Conservation (phyloP, 768 basidiomycete genomes). For the Hygrophorus russula region DNA sequence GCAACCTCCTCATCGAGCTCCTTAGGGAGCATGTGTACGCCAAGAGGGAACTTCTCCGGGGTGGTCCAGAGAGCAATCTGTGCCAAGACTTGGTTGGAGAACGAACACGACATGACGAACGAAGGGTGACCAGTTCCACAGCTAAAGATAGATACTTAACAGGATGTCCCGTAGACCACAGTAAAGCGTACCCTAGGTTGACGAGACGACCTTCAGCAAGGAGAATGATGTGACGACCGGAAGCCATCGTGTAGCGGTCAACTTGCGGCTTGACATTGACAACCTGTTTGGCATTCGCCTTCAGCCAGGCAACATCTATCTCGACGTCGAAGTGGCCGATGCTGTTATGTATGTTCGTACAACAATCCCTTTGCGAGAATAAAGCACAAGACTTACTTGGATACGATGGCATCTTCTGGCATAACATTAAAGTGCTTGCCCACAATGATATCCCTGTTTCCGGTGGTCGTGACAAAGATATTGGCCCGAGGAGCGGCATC, state of each 20-base stretch:
- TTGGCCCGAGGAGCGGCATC: slow-evolving; percentile 84
- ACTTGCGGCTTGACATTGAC: slow-evolving; percentile 99
- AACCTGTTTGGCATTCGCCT: slow-evolving; percentile 73
- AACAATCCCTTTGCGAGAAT: neutral
- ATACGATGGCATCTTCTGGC: slow-evolving; percentile 98
- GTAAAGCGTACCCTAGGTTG: slow-evolving; percentile 71
- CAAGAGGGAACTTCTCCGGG: slow-evolving; percentile 85
- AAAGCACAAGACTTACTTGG: slow-evolving; percentile 54
- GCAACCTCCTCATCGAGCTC: slow-evolving; percentile 99
- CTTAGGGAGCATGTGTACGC: slow-evolving; percentile 98
- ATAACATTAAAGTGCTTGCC: slow-evolving; percentile 85
- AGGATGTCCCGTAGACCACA: slow-evolving; percentile 5
- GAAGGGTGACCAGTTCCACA: slow-evolving; percentile 99
- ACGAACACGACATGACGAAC: slow-evolving; percentile 99
- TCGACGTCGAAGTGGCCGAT: slow-evolving; percentile 84
- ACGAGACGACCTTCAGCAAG: slow-evolving; percentile 98
- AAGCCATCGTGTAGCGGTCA: slow-evolving; percentile 90
- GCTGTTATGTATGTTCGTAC: slow-evolving; percentile 24
- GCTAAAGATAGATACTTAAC: slow-evolving; percentile 21
- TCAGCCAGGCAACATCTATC: slow-evolving; percentile 98
- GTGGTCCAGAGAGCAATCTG: slow-evolving; percentile 98
- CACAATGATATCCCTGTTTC: slow-evolving; percentile 96
- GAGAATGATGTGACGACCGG: slow-evolving; percentile 90
- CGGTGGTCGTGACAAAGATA: slow-evolving; percentile 96
- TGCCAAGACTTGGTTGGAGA: slow-evolving; percentile 96